Evolutionary conservation across 192 early-diverging fungal species (phyloP), one percentile per base, ranked within the genome.

Genomic region (Umbelopsis isabellina): DNA sequence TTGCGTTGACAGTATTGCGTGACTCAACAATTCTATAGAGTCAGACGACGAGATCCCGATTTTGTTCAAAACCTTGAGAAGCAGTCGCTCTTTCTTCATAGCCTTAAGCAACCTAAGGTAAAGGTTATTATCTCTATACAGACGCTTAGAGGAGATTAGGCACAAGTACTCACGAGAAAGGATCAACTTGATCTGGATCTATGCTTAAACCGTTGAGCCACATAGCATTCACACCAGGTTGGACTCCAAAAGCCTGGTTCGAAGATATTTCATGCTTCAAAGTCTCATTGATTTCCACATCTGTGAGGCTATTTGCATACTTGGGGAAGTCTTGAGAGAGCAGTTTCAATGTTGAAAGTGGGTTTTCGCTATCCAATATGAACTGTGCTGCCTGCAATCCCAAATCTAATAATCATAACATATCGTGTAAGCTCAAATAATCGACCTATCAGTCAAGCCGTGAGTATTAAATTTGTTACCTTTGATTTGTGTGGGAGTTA

Each of bases 301-400:
- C 65, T 1, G 88, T 82, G 21, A 97, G 76, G 30, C 87, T 74
- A 70, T 95, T 91, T 6, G 95, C 92, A 71, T 93, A 92, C 69
- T 94, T 94, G 3, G 96, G 97, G 72, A 97, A 92, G 75, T 97
- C 87, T 73, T 95, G 94, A 6, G 90, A 77, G 4, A 96, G 70
- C 46, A 86, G 84, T 30, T 81, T 80, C 20, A 99, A 78, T 6
- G 90, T 79, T 1, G 73, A 68, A 6, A 98, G 74, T 18, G 91
- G 88, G 53, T 90, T 75, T 5, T 83, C 55, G 0, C 90, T 80
- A 30, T 77, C 46, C n/a, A 90, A 48, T 35, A 97, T 81, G 74
- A 91, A 89, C 64, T 93, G 89, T 13, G 90, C 73, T 2, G 94
- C 86, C 68, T 92, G 87, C n/a, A 93, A 47, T 1, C 87, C 91